Conservation (phyloP, 1,139 yeast species). For the Pichia inconspicua region DNA sequence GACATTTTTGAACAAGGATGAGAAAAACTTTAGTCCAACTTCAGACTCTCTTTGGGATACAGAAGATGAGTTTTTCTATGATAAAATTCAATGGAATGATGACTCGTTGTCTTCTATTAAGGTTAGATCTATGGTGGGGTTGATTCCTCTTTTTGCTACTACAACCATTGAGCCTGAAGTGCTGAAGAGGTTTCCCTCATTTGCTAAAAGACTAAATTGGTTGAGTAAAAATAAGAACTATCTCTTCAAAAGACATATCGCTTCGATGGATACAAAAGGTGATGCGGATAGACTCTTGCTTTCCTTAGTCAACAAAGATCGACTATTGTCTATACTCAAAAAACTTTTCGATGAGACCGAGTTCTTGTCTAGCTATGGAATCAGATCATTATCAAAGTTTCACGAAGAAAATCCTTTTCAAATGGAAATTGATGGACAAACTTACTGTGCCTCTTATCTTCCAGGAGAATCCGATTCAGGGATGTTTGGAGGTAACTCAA, state of each 20-base stretch:
- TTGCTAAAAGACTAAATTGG: conserved; percentile 83
- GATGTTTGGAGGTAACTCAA: conserved; percentile 93
- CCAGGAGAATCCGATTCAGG: conserved; percentile 95
- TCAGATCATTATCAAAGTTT: conserved; percentile 80
- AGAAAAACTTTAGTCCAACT: conserved; percentile 35
- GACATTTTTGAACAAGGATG: conserved; percentile 55
- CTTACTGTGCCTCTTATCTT: conserved; percentile 68
- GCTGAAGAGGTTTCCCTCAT: conserved; percentile 71
- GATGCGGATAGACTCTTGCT: conserved; percentile 77
- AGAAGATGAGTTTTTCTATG: conserved; percentile 82
- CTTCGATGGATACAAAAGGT: conserved; percentile 81
- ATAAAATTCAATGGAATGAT: conserved; percentile 83
- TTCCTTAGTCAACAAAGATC: conserved; percentile 75
- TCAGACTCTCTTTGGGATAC: conserved; percentile 84
- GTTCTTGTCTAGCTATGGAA: conserved; percentile 80
- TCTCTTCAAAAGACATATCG: conserved; percentile 81
- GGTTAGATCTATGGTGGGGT: conserved; percentile 84
- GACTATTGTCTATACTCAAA: conserved; percentile 67
- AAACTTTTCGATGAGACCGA: conserved; percentile 86
- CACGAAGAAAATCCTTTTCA: conserved; percentile 83
- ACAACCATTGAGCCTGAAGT: conserved; percentile 85
- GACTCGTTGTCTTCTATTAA: conserved; percentile 67
- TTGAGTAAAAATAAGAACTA: conserved; percentile 64
- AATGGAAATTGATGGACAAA: conserved; percentile 77
- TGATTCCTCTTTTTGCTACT: conserved; percentile 88